These are phyloP conservation scores for Reticulascus tulasneorum DNA, from an alignment of 2,329 filamentous ascomycete genomes.

Conservation along the genomic window DNA sequence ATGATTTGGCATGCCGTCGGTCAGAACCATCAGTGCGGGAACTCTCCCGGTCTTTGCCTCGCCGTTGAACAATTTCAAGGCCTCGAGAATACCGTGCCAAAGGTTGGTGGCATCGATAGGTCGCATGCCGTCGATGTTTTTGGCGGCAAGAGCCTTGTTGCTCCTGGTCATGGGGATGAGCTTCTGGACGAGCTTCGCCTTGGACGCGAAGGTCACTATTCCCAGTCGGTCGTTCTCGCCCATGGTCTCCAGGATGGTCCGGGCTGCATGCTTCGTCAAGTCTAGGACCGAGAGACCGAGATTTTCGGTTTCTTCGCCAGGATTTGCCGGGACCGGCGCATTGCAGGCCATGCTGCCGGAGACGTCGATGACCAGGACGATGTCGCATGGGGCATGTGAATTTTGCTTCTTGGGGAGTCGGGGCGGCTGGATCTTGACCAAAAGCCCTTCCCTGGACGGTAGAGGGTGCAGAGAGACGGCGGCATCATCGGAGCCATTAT, in stretches of 20 bases:
- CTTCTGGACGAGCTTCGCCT: conserved; percentile 38
- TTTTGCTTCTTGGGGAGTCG: conserved; percentile 22
- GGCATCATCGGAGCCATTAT: conserved; percentile 2
- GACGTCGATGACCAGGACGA: conserved; percentile 59
- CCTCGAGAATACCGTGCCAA: conserved; percentile 53
- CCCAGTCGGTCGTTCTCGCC: conserved; percentile 51
- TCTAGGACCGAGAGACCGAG: conserved; percentile 54
- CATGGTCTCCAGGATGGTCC: conserved; percentile 54
- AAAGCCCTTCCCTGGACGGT: conserved; percentile 31
- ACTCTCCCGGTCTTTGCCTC: conserved; percentile 30
- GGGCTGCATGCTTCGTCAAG: conserved; percentile 55
- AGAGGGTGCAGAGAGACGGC: conserved; percentile 34
- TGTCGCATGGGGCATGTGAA: conserved; percentile 50
- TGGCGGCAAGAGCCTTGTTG: conserved; percentile 39
- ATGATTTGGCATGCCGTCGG: conserved; percentile 52
- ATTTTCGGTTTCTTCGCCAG: conserved; percentile 36
- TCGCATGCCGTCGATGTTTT: conserved; percentile 38
- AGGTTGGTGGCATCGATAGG: conserved; percentile 45
- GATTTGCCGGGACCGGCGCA: conserved; percentile 40
- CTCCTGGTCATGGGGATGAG: conserved; percentile 42
- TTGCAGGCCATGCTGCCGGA: conserved; percentile 50
- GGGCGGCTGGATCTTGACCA: conserved; percentile 45
- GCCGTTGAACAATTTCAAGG: conserved; percentile 42
- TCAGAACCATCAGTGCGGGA: conserved; percentile 49
- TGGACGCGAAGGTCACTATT: conserved; percentile 50